phyloP scores from a whole-genome alignment of 1,284 basidiomycete species.

The Golubevia sp. region DNA sequence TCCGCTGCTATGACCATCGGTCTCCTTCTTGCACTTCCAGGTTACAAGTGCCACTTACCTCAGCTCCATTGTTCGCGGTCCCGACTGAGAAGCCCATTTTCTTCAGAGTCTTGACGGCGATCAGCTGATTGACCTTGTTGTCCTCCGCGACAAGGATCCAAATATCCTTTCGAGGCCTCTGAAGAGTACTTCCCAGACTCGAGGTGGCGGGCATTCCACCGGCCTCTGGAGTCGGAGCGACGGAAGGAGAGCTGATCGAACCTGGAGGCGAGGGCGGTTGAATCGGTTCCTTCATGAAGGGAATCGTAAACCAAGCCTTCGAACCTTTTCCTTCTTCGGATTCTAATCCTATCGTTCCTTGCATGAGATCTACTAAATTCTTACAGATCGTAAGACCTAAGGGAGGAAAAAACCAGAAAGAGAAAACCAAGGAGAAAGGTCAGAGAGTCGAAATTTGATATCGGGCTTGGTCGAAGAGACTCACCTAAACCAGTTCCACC shows the following conservation, averaged over 20 bases:
- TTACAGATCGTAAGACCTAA: constrained; percentile 54
- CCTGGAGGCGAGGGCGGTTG: no score
- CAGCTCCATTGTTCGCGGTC: constrained; percentile 41
- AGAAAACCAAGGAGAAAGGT: constrained; percentile 9
- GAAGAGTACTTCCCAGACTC: constrained; percentile 26
- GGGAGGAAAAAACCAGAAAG: constrained; percentile 1
- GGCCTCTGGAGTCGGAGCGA: constrained; percentile 17
- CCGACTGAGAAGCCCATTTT: constrained; percentile 53
- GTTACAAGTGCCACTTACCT: no score
- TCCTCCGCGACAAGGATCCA: constrained; percentile 57
- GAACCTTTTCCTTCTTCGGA: constrained; percentile 52
- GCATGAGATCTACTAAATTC: constrained; percentile 56
- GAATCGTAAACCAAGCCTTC: constrained; percentile 40
- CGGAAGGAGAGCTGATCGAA: no score
- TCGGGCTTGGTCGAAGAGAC: not conserved
- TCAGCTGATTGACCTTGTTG: constrained; percentile 53
- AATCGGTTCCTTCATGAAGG: constrained; percentile 29
- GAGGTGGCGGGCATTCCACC: constrained; percentile 5
- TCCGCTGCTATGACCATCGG: no score
- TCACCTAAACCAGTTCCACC: constrained; percentile 48
- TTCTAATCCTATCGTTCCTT: constrained; percentile 46
- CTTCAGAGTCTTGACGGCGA: constrained; percentile 48
- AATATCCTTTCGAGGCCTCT: constrained; percentile 42
- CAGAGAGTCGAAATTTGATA: not conserved
- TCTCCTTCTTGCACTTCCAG: no score